These are phyloP conservation scores for Pestalotiopsis sp. DNA, from an alignment of 2,329 filamentous ascomycete genomes.

Conservation along the genomic window DNA sequence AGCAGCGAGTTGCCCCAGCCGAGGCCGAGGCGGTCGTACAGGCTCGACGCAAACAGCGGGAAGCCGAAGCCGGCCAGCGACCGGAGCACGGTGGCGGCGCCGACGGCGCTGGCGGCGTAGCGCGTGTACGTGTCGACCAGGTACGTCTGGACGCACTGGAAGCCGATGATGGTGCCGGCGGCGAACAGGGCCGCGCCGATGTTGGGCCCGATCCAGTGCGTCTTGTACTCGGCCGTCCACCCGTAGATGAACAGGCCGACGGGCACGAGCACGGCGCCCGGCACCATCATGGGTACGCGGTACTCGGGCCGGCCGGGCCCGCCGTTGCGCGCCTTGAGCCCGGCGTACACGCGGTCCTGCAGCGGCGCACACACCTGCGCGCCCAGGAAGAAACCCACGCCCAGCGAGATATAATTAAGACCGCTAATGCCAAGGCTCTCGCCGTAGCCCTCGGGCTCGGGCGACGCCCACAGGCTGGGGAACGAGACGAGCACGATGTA, in stretches of 20 bases:
- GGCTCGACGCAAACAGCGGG: conserved; percentile 50
- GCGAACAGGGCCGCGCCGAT: conserved; percentile 43
- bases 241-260: conserved; percentile 48
- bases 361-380: conserved; percentile 43
- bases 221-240: conserved; percentile 44
- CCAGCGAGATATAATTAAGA: conserved; percentile 40
- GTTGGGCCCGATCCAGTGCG: conserved; percentile 49
- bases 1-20: conserved; percentile 51
- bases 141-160: conserved; percentile 49
- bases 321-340: conserved; percentile 42
- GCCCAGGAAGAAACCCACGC: conserved; percentile 39
- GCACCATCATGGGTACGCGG: conserved; percentile 44
- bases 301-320: conserved; percentile 43
- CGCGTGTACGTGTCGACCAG: conserved; percentile 49
- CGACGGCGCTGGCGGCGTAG: conserved; percentile 49
- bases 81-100: conserved; percentile 45
- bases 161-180: conserved; percentile 41
- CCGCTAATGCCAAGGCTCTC: conserved; percentile 34
- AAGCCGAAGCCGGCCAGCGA: conserved; percentile 54
- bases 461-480: conserved; percentile 45
- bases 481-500: conserved; percentile 52
- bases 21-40: conserved; percentile 45
- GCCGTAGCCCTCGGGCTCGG: conserved; percentile 31
- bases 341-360: conserved; percentile 47
- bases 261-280: conserved; percentile 42